Percentiles rank a stretch among this genome's conserved stretches.
Conservation (phyloP, 169 alveolate genomes). For the Eimeria acervulina region DNA sequence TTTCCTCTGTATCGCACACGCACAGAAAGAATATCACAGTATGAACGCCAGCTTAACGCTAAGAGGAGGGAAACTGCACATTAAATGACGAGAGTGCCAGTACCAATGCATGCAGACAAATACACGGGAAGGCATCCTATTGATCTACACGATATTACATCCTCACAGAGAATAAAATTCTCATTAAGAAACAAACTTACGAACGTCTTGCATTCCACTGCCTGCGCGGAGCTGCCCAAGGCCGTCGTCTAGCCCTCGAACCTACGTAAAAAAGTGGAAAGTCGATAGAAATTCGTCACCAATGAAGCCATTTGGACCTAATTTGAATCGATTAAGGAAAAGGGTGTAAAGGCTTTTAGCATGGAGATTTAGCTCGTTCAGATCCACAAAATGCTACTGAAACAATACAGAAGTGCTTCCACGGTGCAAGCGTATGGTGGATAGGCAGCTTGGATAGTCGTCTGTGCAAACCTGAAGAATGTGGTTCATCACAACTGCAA, state of each 20-base stretch:
- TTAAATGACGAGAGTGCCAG: neutral
- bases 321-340: too few species aligned
- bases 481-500: conserved; percentile 75
- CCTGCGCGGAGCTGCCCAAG: conserved; percentile 77
- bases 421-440: neutral
- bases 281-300: neutral
- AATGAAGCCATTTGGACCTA: neutral
- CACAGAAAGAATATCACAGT: neutral
- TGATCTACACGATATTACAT: too few species aligned
- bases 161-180: neutral
- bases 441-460: conserved; percentile 10
- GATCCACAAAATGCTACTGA: neutral
- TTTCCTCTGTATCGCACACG: conserved; percentile 37
- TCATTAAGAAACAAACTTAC: conserved; percentile 8
- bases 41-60: neutral
- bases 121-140: neutral
- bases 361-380: too few species aligned
- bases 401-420: neutral
- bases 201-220: conserved; percentile 75
- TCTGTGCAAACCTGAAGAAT: conserved; percentile 53
- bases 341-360: too few species aligned
- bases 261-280: neutral
- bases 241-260: conserved; percentile 53
- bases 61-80: neutral
- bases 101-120: neutral